Percentiles rank a stretch among this genome's conserved stretches.
Evolutionary conservation across 495 filamentous ascomycete species (phyloP).

Genomic region (Amniculicola lignicola): DNA sequence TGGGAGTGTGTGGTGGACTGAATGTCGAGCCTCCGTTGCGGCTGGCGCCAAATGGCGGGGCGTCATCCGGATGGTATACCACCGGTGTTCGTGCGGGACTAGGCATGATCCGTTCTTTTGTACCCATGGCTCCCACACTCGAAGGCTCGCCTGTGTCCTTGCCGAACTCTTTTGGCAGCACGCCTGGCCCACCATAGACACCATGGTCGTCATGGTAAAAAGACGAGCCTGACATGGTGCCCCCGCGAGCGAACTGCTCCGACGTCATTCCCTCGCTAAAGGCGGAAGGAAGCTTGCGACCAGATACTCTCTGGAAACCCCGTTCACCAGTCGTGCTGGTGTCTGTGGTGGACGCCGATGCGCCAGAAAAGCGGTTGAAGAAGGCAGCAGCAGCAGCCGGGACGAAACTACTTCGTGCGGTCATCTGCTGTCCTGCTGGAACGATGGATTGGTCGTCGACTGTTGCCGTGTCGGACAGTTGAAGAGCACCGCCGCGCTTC

Average conservation of each 20-base stretch:
- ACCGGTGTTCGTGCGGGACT: slow-evolving; percentile 52
- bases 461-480: slow-evolving; percentile 7
- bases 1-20: slow-evolving; percentile 20
- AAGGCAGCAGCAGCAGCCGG: slow-evolving; percentile 24
- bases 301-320: slow-evolving; percentile 32
- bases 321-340: slow-evolving; percentile 24
- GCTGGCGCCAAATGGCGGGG: slow-evolving; percentile 30
- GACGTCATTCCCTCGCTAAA: slow-evolving; percentile 37
- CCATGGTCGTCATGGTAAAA: slow-evolving; percentile 44
- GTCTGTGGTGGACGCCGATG: slow-evolving; percentile 24
- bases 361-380: slow-evolving; percentile 29
- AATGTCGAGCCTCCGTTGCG: slow-evolving; percentile 17
- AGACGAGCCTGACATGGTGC: slow-evolving; percentile 42
- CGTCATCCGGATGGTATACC: slow-evolving; percentile 43
- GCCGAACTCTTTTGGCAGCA: slow-evolving; percentile 19
- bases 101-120: slow-evolving; percentile 43
- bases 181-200: slow-evolving; percentile 42
- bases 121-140: slow-evolving; percentile 39
- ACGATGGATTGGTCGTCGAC: slow-evolving; percentile 23
- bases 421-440: slow-evolving; percentile 20
- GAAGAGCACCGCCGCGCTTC: slow-evolving; percentile 7
- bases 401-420: slow-evolving; percentile 14
- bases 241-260: slow-evolving; percentile 29
- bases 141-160: slow-evolving; percentile 24
- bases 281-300: slow-evolving; percentile 33